Evolutionary conservation across 768 basidiomycete species (phyloP), one percentile per base, ranked within the genome.

Genomic region (Lepiota brunneoincarnata): DNA sequence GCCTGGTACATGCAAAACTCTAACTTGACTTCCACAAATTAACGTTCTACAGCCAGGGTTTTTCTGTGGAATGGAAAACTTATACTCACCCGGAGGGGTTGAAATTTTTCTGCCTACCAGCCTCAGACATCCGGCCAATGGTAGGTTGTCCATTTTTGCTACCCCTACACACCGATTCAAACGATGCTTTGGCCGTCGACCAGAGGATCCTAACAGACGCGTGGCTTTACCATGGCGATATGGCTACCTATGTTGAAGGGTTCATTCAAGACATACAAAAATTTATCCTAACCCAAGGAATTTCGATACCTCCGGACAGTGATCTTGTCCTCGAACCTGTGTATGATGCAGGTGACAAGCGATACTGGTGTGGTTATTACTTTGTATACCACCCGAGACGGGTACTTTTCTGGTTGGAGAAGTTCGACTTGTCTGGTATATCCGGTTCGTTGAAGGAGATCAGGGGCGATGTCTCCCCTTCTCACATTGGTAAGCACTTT

Each of bases 381-480:
- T 45, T 54, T 39, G 43, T 47, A 2, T 14, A 39, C 11, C 52
- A 54, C 20, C 43, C 37, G n/a, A 54, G 24, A 6, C 36, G 28
- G 26, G 15, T 23, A 26, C 20, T 54, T 5, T 54, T 46, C 36
- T 54, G 52, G 52, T 17, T 46, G 10, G 52, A 54, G 12, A 26
- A 40, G 7, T 43, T 54, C 12, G 37, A 45, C 6, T 9, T 54
- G 1, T 4, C 44, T 6, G 10, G 31, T 18, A 36, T 17, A 18
- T 31, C 35, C 15, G 6, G 31, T 18, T 7, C 3, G 1, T 10
- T 39, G 14, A 36, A 15, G 0, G 44, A 46, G 9, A 23, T 54
- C 14, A 43, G 52, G 11, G 44, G 52, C 15, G 17, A 38, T 3
- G 14, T 45, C 11, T 9, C 11, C 11, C 31, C 31, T 39, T 46